Percentiles rank a stretch among this genome's conserved stretches.
Evolutionary conservation across 805 yeast species (phyloP).

Genomic region (Diddensiella santjacobensis): DNA sequence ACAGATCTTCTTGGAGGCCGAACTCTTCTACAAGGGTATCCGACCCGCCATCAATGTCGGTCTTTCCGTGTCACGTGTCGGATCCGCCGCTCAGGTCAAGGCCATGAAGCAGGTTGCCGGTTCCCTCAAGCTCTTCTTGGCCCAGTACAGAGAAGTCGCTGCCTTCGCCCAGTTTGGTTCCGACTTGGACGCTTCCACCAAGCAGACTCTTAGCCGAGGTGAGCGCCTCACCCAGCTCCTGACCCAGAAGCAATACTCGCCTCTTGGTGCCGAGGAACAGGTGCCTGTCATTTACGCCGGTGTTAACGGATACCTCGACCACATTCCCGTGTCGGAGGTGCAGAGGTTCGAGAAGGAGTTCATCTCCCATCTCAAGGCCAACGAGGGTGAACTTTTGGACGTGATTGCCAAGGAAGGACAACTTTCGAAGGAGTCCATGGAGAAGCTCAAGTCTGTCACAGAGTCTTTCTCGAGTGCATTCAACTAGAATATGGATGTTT

Average conservation of each 20-base stretch:
- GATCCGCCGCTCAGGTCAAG: conserved; percentile 99
- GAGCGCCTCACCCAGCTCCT: conserved; percentile 99
- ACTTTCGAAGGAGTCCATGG: conserved; percentile 82
- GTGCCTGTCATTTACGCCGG: conserved; percentile 99
- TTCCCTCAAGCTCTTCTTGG: conserved; percentile 99
- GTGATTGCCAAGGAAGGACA: conserved; percentile 88
- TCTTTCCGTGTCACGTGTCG: conserved; percentile 99
- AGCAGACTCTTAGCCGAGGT: conserved; percentile 99
- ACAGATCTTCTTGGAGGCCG: conserved; percentile 98
- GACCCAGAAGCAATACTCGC: conserved; percentile 96
- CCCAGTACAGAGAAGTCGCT: conserved; percentile 99
- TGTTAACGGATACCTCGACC: conserved; percentile 98
- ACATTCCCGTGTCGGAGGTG: conserved; percentile 76
- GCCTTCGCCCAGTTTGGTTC: conserved; percentile 99
- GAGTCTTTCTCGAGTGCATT: conserved; percentile 91
- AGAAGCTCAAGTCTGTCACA: conserved; percentile 83
- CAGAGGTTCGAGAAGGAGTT: conserved; percentile 89
- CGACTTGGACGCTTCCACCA: conserved; percentile 99
- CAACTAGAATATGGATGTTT: conserved; percentile 17
- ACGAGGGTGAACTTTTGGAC: conserved; percentile 76
- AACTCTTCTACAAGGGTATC: conserved; percentile 99
- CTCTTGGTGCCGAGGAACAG: conserved; percentile 98
- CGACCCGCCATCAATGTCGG: conserved; percentile 99
- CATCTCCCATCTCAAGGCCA: conserved; percentile 87
- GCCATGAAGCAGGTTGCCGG: conserved; percentile 99